These are phyloP conservation scores for Avena eriantha DNA, from an alignment of 176 grass and related monocot genomes.

Conservation along the genomic window DNA sequence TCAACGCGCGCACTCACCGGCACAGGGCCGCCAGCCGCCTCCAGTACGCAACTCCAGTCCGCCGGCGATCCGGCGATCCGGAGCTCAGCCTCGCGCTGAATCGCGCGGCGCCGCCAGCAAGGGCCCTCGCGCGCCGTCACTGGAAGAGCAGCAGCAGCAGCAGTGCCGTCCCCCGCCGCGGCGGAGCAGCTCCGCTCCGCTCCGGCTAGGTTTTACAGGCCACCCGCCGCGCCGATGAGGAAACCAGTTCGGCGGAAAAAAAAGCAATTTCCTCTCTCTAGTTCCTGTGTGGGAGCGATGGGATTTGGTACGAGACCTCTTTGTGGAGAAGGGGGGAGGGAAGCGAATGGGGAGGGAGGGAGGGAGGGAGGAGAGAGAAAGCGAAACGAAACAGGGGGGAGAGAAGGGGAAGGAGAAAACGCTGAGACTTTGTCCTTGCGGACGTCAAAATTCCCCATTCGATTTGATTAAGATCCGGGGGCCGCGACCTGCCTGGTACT, in stretches of 20 bases:
- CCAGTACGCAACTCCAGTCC: not conserved
- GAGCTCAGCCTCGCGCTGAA: not conserved
- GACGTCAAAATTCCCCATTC: conserved; percentile 97
- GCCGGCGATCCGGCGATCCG: conserved; percentile 36
- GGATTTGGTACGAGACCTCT: conserved; percentile 30
- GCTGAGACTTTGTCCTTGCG: conserved; percentile 72
- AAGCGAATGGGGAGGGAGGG: not conserved
- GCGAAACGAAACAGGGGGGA: not conserved
- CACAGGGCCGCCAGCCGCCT: not conserved
- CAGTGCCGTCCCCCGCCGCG: not conserved
- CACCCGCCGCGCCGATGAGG: not conserved
- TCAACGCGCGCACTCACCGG: conserved; percentile 21
- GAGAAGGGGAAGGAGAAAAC: conserved; percentile 25
- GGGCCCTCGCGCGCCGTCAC: not conserved
- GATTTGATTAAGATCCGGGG: conserved; percentile 68
- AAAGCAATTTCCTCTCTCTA: not conserved
- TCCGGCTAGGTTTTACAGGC: conserved; percentile 16
- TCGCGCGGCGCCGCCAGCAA: conserved; percentile 9
- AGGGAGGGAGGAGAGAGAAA: conserved; percentile 21
- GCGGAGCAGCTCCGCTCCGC: not conserved
- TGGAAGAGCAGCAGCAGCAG: not conserved
- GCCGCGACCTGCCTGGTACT: fast-evolving
- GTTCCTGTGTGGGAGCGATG: not conserved
- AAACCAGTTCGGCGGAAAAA: not conserved
- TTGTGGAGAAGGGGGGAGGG: not conserved